These are phyloP conservation scores for Phytopythium boreale DNA, from an alignment of 352 stramenopile genomes.

Conservation along the genomic window DNA sequence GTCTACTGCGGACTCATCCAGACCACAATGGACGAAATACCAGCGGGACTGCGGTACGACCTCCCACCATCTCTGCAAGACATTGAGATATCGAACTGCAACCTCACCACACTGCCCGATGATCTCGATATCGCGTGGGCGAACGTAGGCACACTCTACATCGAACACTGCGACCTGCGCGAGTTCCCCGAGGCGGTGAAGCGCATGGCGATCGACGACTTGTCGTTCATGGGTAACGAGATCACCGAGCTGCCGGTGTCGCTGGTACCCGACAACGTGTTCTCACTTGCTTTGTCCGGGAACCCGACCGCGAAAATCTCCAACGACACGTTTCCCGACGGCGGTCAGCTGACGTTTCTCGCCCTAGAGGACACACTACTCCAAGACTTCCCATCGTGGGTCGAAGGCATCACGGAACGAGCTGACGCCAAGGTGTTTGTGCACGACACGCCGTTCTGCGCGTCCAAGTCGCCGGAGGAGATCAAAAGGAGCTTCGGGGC, in stretches of 20 bases:
- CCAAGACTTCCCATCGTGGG: constrained; percentile 6
- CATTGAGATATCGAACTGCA: constrained; percentile 19
- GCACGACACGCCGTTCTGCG: constrained; percentile 16
- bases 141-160: constrained; percentile 13
- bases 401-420: not conserved
- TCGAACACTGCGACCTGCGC: constrained; percentile 16
- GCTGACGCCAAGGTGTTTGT: constrained; percentile 1
- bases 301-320: not conserved
- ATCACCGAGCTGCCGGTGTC: constrained; percentile 2
- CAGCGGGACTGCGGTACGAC: constrained; percentile 8
- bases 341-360: constrained; percentile 1
- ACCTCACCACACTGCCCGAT: constrained; percentile 13
- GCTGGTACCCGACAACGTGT: not conserved
- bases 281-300: not conserved
- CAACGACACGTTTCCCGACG: not conserved
- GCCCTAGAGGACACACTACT: constrained; percentile 13
- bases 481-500: not conserved
- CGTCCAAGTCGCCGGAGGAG: not conserved
- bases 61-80: constrained; percentile 17
- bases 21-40: constrained; percentile 11
- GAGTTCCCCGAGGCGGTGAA: constrained; percentile 10
- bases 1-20: constrained; percentile 17
- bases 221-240: constrained; percentile 18
- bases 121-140: constrained; percentile 16
- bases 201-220: constrained; percentile 8